Conservation (phyloP, 768 basidiomycete species). For the Trametes coccinea region DNA sequence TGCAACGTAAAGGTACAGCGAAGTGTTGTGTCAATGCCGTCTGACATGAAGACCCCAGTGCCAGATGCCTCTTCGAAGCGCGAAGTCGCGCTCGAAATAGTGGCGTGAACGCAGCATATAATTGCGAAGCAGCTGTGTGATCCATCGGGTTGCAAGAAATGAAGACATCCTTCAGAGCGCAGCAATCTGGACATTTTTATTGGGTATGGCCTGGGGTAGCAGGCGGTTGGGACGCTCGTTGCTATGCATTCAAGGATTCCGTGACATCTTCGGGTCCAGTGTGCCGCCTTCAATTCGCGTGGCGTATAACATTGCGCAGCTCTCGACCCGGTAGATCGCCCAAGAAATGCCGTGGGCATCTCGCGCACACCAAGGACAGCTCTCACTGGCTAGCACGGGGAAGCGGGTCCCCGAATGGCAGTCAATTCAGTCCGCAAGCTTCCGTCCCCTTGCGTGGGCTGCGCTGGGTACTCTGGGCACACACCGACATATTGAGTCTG, state of each 20-base stretch:
- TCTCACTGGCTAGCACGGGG: slow-evolving; percentile 3
- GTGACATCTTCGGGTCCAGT: not conserved
- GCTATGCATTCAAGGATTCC: not conserved
- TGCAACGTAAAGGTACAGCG: no score
- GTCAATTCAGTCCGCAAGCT: slow-evolving; percentile 6
- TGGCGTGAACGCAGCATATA: not conserved
- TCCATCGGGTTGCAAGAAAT: not conserved
- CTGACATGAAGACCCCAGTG: no score
- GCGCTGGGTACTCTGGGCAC: not conserved
- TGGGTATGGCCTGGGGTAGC: no score
- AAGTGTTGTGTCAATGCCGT: not conserved
- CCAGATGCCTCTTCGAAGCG: not conserved
- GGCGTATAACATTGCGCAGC: not conserved
- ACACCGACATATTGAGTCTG: not conserved
- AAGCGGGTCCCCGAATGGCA: not conserved
- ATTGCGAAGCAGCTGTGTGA: not conserved
- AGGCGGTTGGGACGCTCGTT: no score
- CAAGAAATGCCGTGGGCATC: not conserved
- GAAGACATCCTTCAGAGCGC: not conserved
- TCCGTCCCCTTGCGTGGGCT: slow-evolving; percentile 1
- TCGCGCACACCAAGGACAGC: not conserved
- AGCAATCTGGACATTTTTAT: not conserved
- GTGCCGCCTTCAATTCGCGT: not conserved
- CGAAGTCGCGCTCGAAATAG: not conserved
- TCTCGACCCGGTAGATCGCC: not conserved